Percentiles rank a stretch among this genome's conserved stretches.
These are phyloP conservation scores for Lachnum nothofagi DNA, from an alignment of 2,329 filamentous ascomycete genomes.

Conservation along the genomic window DNA sequence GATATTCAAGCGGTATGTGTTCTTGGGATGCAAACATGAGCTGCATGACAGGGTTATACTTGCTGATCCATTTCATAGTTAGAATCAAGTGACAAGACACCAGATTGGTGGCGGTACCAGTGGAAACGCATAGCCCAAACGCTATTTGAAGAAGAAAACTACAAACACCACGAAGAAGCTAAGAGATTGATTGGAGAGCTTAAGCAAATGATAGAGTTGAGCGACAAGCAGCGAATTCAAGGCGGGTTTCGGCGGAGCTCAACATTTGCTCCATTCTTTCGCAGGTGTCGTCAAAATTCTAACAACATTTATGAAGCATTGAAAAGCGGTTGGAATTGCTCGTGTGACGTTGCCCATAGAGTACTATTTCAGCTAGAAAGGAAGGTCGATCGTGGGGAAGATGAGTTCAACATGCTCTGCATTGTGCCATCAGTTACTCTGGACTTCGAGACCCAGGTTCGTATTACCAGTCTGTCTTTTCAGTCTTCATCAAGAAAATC, in stretches of 20 bases:
- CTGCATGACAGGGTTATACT: no score
- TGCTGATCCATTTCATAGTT: not conserved
- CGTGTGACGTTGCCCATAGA: not conserved
- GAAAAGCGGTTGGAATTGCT: slow-evolving; percentile 2
- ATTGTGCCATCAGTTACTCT: not conserved
- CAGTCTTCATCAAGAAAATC: no score
- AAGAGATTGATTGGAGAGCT: slow-evolving; percentile 4
- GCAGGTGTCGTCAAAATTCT: not conserved
- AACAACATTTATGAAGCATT: not conserved
- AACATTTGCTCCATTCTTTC: slow-evolving; percentile 2
- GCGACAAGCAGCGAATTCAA: not conserved
- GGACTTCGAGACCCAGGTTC: no score
- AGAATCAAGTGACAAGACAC: slow-evolving; percentile 1
- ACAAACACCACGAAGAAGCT: not conserved
- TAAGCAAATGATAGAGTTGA: slow-evolving; percentile 4
- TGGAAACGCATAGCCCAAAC: slow-evolving; percentile 1
- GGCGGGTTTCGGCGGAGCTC: not conserved
- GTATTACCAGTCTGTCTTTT: no score
- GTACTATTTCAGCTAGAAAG: slow-evolving; percentile 5
- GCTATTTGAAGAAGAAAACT: not conserved
- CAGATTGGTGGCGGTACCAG: slow-evolving; percentile 2
- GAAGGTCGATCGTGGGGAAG: slow-evolving; percentile 1
- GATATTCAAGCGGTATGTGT: slow-evolving; percentile 3
- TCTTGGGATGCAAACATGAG: no score
- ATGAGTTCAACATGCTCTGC: slow-evolving; percentile 5